A percentile compares a stretch with the other conserved stretches of the same genome.
phyloP scores from a whole-genome alignment of 2,329 filamentous ascomycete genomes.

The Raffaelea ambrosiae region DNA sequence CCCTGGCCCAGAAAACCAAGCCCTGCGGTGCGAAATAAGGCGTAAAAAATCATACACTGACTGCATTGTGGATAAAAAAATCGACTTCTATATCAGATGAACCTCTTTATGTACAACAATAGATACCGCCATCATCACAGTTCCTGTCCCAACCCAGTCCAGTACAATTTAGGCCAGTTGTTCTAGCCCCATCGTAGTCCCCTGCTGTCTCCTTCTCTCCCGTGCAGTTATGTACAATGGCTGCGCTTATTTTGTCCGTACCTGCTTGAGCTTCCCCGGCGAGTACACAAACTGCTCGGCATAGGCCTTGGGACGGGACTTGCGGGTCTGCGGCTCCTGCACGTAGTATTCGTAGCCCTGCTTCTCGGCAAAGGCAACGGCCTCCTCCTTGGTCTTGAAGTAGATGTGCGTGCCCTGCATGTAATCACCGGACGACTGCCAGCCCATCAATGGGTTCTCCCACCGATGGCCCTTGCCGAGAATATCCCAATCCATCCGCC shows the following conservation, averaged over 20 bases:
- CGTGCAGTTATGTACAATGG: too few species aligned
- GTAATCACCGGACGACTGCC: slow-evolving; percentile 90
- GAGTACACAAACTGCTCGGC: slow-evolving; percentile 93
- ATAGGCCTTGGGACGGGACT: slow-evolving; percentile 85
- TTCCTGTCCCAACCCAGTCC: too few species aligned
- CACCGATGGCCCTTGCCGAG: slow-evolving; percentile 87
- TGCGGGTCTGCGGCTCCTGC: slow-evolving; percentile 87
- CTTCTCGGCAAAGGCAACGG: slow-evolving; percentile 92
- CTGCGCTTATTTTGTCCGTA: slow-evolving; percentile 72
- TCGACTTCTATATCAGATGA: background rate
- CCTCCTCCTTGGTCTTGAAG: slow-evolving; percentile 91
- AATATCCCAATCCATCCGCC: slow-evolving; percentile 99
- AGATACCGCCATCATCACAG: background rate
- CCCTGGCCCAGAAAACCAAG: too few species aligned
- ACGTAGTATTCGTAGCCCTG: slow-evolving; percentile 99
- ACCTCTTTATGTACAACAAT: background rate
- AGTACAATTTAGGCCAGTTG: too few species aligned
- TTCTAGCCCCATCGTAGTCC: too few species aligned
- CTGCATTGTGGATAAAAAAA: background rate
- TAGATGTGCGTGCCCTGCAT: slow-evolving; percentile 91
- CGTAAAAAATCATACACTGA: too few species aligned
- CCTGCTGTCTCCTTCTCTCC: too few species aligned
- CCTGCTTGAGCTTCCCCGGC: slow-evolving; percentile 77
- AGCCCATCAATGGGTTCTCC: slow-evolving; percentile 98
- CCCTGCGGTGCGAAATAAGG: too few species aligned